Percentiles rank a stretch among this genome's conserved stretches.
phyloP scores from a whole-genome alignment of 345 rosid genomes.

The Limnanthes douglasii region DNA sequence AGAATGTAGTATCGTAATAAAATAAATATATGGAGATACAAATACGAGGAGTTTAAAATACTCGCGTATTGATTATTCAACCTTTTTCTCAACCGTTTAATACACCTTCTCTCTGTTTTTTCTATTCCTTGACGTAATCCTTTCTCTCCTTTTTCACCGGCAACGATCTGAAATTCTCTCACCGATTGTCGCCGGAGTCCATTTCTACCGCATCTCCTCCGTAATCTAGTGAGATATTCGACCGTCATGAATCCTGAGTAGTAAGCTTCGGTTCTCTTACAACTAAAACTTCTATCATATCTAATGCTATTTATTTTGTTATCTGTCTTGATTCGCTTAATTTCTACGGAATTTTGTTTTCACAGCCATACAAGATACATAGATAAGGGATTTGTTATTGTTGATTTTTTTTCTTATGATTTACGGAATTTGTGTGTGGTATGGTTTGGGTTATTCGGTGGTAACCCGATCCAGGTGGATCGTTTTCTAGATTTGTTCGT shows the following conservation, averaged over 20 bases:
- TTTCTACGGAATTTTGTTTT: background rate
- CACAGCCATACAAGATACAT: too few relatives aligned
- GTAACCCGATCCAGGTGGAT: too few relatives aligned
- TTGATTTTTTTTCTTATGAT: background rate
- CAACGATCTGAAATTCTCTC: constrained; percentile 12
- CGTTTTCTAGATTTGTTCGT: too few relatives aligned
- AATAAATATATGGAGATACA: too few relatives aligned
- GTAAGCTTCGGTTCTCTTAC: constrained; percentile 22
- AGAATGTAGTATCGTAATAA: too few relatives aligned
- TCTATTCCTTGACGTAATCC: too few relatives aligned
- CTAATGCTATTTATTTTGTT: too few relatives aligned
- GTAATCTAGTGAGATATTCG: constrained; percentile 8
- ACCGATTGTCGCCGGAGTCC: constrained; percentile 9
- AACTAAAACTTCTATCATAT: constrained; percentile 4
- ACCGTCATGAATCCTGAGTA: constrained; percentile 88
- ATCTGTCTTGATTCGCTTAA: too few relatives aligned
- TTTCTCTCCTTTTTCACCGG: constrained; percentile 14
- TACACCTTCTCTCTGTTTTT: constrained; percentile 6
- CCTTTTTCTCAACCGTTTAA: too few relatives aligned
- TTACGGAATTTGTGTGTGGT: background rate
- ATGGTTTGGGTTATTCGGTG: too few relatives aligned
- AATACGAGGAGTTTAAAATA: too few relatives aligned
- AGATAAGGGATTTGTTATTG: background rate
- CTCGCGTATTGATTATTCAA: too few relatives aligned
- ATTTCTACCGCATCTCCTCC: background rate